These are phyloP conservation scores for Cryoendolithus antarcticus DNA, from an alignment of 2,329 filamentous ascomycete genomes.

Conservation along the genomic window DNA sequence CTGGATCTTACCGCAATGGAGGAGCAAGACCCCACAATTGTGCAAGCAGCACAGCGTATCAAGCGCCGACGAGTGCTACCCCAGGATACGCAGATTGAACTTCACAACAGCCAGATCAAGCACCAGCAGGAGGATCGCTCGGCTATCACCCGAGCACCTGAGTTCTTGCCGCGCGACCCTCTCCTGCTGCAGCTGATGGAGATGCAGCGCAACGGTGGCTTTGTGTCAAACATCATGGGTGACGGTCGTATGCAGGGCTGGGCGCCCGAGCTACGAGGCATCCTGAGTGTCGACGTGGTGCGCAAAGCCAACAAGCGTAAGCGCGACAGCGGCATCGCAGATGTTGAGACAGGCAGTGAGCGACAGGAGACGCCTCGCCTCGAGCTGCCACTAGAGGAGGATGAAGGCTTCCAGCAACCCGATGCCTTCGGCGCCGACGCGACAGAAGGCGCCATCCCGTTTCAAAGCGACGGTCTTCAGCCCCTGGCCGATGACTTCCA, in stretches of 20 bases:
- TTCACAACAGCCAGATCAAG: conserved; percentile 67
- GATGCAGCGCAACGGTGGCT: conserved; percentile 81
- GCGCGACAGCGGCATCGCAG: conserved; percentile 74
- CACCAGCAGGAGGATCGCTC: conserved; percentile 76
- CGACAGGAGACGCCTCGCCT: conserved; percentile 16
- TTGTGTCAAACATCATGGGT: conserved; percentile 76
- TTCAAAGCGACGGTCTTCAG: conserved; percentile 12
- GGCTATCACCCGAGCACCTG: conserved; percentile 70
- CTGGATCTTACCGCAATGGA: conserved; percentile 22
- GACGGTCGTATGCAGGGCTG: conserved; percentile 62
- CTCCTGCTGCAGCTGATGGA: conserved; percentile 78
- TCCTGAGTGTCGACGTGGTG: conserved; percentile 76
- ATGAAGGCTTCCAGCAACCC: conserved; percentile 21
- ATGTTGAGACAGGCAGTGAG: conserved; percentile 49
- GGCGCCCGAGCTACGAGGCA: conserved; percentile 86
- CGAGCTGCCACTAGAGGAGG: conserved; percentile 20
- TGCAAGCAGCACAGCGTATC: conserved; percentile 55
- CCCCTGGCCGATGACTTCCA: conserved; percentile 10
- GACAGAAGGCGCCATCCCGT: conserved; percentile 9
- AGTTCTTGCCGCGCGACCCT: conserved; percentile 77
- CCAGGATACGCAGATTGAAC: conserved; percentile 68
- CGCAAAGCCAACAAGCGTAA: conserved; percentile 72
- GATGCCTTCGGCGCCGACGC: conserved; percentile 21
- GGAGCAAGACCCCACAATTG: conserved; percentile 38
- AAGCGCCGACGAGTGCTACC: conserved; percentile 72